Percentiles rank a stretch among this genome's conserved stretches.
Conservation (phyloP, 768 basidiomycete genomes). For the Suillus americanus region DNA sequence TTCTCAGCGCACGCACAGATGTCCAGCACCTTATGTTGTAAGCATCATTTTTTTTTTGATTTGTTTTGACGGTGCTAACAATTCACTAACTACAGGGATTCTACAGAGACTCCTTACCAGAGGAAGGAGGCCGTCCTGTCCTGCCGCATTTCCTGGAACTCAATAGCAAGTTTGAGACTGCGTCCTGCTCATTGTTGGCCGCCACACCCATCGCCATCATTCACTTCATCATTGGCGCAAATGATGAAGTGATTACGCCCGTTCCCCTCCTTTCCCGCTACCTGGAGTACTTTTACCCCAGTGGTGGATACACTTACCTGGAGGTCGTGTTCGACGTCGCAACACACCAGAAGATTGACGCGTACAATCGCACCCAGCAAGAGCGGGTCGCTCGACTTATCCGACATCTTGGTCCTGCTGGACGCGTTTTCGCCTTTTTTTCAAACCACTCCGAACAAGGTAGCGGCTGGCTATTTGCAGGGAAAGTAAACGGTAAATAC, state of each 20-base stretch:
- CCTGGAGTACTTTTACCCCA: background rate
- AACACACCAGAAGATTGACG: background rate
- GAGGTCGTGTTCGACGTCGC: background rate
- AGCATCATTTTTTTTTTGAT: background rate
- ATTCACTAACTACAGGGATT: background rate
- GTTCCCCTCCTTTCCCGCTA: background rate
- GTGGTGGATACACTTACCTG: background rate
- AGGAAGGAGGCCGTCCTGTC: background rate
- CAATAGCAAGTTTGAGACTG: background rate
- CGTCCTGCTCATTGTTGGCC: background rate
- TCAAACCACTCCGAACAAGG: background rate
- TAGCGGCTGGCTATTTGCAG: background rate
- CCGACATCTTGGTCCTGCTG: background rate
- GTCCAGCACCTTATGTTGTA: background rate
- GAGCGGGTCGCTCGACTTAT: background rate
- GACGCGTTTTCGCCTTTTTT: background rate
- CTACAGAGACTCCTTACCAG: background rate
- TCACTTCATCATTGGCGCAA: background rate
- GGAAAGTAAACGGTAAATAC: background rate
- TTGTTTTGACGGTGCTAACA: background rate
- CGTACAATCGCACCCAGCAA: background rate
- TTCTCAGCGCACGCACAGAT: background rate
- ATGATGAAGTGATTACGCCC: background rate
- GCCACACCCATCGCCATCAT: background rate
- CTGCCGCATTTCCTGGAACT: background rate